These are phyloP conservation scores for Cyberlindnera suaveolens DNA, from an alignment of 805 yeast genomes.

Conservation along the genomic window DNA sequence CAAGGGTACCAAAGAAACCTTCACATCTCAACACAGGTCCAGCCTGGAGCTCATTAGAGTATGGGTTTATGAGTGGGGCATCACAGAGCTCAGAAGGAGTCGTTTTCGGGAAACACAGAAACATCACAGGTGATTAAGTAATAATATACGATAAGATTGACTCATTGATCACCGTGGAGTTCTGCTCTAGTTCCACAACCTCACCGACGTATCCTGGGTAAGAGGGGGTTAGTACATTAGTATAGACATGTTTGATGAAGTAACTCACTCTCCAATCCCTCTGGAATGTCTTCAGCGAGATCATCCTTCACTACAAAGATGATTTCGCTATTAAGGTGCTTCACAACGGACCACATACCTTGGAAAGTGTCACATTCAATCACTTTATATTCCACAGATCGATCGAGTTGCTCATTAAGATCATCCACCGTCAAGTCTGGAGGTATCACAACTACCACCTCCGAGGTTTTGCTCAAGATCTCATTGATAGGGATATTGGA, in stretches of 20 bases:
- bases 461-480: constrained; percentile 20
- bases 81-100: constrained; percentile 47
- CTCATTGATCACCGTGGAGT: constrained; percentile 18
- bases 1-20: constrained; percentile 52
- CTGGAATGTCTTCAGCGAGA: constrained; percentile 23
- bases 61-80: constrained; percentile 56
- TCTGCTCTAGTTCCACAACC: constrained; percentile 21
- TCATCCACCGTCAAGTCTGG: constrained; percentile 23
- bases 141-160: constrained; percentile 17
- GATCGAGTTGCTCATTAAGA: constrained; percentile 17
- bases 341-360: constrained; percentile 51
- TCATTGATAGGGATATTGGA: constrained; percentile 22
- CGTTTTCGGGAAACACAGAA: constrained; percentile 47
- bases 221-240: not conserved
- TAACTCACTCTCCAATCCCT: constrained; percentile 18
- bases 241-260: not conserved
- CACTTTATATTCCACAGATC: constrained; percentile 22
- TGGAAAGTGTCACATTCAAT: constrained; percentile 37
- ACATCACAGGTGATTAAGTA: constrained; percentile 28
- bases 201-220: constrained; percentile 22
- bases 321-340: constrained; percentile 38
- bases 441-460: constrained; percentile 30
- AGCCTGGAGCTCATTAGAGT: constrained; percentile 53
- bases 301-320: constrained; percentile 26
- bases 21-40: constrained; percentile 26